Evolutionary conservation across 371 early-diverging fungal species (phyloP).

Genomic region (Nematocida sp.): DNA sequence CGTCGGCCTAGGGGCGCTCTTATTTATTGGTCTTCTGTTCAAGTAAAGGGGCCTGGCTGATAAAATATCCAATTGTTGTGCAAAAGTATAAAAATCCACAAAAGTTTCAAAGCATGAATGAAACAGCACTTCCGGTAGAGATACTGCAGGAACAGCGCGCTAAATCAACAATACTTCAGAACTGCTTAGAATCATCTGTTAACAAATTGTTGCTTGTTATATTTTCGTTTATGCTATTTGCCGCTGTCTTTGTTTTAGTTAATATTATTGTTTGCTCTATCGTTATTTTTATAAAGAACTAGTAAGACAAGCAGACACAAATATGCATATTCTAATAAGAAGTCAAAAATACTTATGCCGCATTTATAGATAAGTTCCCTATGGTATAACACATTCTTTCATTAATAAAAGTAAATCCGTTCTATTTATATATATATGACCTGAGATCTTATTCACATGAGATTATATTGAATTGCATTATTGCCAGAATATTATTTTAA

Average conservation of each 20-base stretch:
- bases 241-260: not conserved
- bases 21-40: constrained; percentile 44
- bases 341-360: not conserved
- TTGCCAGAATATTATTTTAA: too few species aligned
- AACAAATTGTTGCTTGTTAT: not conserved
- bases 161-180: constrained; percentile 2
- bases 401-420: too few species aligned
- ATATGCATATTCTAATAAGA: not conserved
- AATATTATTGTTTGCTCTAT: constrained; percentile 8
- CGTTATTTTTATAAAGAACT: constrained; percentile 4
- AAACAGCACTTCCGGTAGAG: constrained; percentile 1
- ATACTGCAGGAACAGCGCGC: constrained; percentile 20
- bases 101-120: constrained; percentile 1
- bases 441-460: too few species aligned
- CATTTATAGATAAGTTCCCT: too few species aligned
- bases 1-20: not conserved
- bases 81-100: not conserved
- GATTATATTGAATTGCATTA: too few species aligned
- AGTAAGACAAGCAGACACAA: not conserved
- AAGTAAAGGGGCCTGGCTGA: not conserved
- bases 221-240: constrained; percentile 8
- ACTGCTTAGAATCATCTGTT: not conserved
- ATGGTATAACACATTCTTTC: too few species aligned
- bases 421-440: too few species aligned
- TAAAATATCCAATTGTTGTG: not conserved